Percentiles rank a stretch among this genome's conserved stretches.
These are phyloP conservation scores for Phialophora tarda DNA, from an alignment of 2,329 filamentous ascomycete species.

Conservation along the genomic window DNA sequence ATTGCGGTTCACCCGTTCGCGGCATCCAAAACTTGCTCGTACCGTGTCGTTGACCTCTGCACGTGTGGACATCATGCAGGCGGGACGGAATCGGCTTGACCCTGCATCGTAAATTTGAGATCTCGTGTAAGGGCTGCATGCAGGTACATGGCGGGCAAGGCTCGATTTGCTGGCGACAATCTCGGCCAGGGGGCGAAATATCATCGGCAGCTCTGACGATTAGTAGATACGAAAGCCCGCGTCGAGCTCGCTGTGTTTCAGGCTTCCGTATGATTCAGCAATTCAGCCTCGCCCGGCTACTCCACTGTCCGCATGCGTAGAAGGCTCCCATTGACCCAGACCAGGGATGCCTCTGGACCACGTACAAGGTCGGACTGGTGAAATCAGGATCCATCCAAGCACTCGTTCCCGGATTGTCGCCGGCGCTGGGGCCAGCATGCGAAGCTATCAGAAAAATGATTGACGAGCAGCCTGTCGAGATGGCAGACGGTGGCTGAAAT, in stretches of 20 bases:
- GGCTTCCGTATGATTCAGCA: background rate
- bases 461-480: background rate
- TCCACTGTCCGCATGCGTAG: background rate
- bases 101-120: background rate
- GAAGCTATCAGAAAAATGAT: background rate
- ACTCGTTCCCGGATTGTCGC: too few relatives aligned
- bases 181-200: background rate
- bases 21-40: background rate
- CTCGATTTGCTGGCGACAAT: conserved; percentile 1
- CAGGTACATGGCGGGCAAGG: background rate
- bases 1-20: background rate
- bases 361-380: background rate
- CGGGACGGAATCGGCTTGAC: background rate
- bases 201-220: background rate
- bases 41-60: background rate
- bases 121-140: background rate
- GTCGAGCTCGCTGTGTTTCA: background rate
- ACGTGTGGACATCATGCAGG: background rate
- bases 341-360: background rate
- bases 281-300: background rate
- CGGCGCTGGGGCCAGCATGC: background rate
- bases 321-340: background rate
- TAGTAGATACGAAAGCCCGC: background rate
- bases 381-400: background rate
- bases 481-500: background rate